phyloP scores from a whole-genome alignment of 345 rosid genomes.

The Lumnitzera racemosa region DNA sequence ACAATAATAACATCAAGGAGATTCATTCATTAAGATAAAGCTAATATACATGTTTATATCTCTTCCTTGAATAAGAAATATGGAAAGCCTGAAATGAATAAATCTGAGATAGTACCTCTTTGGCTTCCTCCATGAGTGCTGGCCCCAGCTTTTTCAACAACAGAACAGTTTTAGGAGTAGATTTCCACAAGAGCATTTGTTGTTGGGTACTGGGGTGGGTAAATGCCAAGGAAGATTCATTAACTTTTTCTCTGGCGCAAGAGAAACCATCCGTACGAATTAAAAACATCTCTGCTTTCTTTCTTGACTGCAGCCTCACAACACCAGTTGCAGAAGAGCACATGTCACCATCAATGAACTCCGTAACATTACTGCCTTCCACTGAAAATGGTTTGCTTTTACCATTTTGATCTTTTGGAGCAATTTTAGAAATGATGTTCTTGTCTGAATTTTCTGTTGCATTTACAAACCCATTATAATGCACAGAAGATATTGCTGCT shows the following conservation, averaged over 20 bases:
- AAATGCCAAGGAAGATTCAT: constrained; percentile 92
- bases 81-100: neutral
- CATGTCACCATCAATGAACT: constrained; percentile 69
- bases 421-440: constrained; percentile 19
- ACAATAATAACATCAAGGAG: too few relatives aligned
- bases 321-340: constrained; percentile 97
- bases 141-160: constrained; percentile 86
- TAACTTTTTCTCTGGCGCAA: constrained; percentile 88
- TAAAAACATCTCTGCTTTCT: constrained; percentile 94
- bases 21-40: too few relatives aligned
- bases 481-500: too few relatives aligned
- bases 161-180: constrained; percentile 81
- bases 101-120: constrained; percentile 48
- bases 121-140: constrained; percentile 95
- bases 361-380: constrained; percentile 51
- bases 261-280: constrained; percentile 97
- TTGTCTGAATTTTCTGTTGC: constrained; percentile 17
- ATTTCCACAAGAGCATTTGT: constrained; percentile 99
- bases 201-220: constrained; percentile 99
- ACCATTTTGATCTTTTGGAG: constrained; percentile 20
- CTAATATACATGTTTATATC: too few relatives aligned
- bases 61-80: too few relatives aligned
- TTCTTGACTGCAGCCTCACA: constrained; percentile 92
- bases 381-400: constrained; percentile 24
- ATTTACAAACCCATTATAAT: too few relatives aligned